Evolutionary conservation across 176 grass and related monocot species (phyloP), one percentile per base, ranked within the genome.

Genomic region (Pontederia crassipes): DNA sequence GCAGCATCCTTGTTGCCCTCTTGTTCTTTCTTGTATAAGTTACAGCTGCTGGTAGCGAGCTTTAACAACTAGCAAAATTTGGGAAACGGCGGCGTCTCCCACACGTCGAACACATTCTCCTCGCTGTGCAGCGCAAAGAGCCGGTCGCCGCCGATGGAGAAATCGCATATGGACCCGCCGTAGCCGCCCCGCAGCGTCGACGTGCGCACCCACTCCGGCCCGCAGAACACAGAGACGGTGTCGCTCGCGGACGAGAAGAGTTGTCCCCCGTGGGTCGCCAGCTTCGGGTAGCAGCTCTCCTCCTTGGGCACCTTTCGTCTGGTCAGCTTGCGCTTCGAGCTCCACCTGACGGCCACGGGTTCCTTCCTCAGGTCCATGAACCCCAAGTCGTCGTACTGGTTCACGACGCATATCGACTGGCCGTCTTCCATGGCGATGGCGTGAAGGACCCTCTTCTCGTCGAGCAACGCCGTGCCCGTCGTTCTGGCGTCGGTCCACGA

Each of bases 81-180:
- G 45, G 83, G 92, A 52, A 81, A 82, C 63, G 87, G 84, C 26
- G 84, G 84, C 17, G 87, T 80, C 78, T 97, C 92, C 92, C 92
- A 97, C 13, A 97, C 84, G 50, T 97, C 92, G 65, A 97, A 88
- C 66, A 97, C 92, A 61, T 97, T 91, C 84, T 97, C 92, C 76
- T 97, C 92, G 58, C 82, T 91, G 79, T 97, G 92, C 45, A 97
- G 80, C 2, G 79, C 81, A 59, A 97, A 97, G 69, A 97, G 69
- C 2, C 92, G 81, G 45, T 97, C 87, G 14, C 92, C 92, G 4
- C 92, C 92, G 55, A 91, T 88, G 2, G 92, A 97, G 78, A 97
- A 97, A 54, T 97, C 92, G 66, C 92, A 97, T 40, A 97, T 91
- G 10, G 92, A 75, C 32, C 92, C 87, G 7, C 87, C 92, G 54